Evolutionary conservation across 2,329 filamentous ascomycete genomes (phyloP).

Genomic region (Exophiala xenobiotica): DNA sequence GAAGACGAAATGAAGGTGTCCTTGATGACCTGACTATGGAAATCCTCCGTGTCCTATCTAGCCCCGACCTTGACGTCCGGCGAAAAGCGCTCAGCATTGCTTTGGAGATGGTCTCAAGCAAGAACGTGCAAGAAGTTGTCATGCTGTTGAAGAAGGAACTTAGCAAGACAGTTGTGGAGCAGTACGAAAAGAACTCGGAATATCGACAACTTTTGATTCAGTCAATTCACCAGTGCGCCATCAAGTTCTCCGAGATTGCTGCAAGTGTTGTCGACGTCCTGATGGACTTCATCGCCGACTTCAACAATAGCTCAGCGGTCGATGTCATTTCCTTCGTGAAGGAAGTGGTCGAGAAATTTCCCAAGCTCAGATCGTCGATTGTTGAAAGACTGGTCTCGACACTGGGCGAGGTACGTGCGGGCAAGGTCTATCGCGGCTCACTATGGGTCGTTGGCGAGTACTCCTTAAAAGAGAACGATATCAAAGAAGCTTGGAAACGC

Average conservation of each 20-base stretch:
- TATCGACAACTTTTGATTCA: constrained; percentile 95
- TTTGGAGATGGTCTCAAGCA: constrained; percentile 96
- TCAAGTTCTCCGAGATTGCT: constrained; percentile 98
- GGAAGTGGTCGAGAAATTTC: constrained; percentile 98
- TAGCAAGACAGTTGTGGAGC: constrained; percentile 94
- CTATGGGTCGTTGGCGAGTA: constrained; percentile 99
- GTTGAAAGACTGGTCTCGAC: constrained; percentile 86
- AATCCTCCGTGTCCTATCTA: constrained; percentile 88
- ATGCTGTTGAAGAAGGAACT: constrained; percentile 96
- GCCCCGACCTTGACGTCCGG: constrained; percentile 92
- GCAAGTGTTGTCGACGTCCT: constrained; percentile 93
- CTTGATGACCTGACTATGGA: constrained; percentile 96
- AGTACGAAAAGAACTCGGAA: constrained; percentile 97
- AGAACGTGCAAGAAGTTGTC: constrained; percentile 97
- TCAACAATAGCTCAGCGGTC: constrained; percentile 93
- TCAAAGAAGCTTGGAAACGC: constrained; percentile 93
- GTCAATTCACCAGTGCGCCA: constrained; percentile 96
- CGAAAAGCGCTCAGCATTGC: constrained; percentile 87
- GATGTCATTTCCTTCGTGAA: constrained; percentile 99
- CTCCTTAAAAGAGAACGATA: constrained; percentile 88
- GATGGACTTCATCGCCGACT: constrained; percentile 99
- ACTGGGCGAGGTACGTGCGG: constrained; percentile 86
- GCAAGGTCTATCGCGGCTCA: constrained; percentile 94
- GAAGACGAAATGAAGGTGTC: constrained; percentile 84
- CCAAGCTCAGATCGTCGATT: constrained; percentile 80